These are phyloP conservation scores for Xylariomycetidae sp. DNA, from an alignment of 2,329 filamentous ascomycete genomes.

Conservation along the genomic window DNA sequence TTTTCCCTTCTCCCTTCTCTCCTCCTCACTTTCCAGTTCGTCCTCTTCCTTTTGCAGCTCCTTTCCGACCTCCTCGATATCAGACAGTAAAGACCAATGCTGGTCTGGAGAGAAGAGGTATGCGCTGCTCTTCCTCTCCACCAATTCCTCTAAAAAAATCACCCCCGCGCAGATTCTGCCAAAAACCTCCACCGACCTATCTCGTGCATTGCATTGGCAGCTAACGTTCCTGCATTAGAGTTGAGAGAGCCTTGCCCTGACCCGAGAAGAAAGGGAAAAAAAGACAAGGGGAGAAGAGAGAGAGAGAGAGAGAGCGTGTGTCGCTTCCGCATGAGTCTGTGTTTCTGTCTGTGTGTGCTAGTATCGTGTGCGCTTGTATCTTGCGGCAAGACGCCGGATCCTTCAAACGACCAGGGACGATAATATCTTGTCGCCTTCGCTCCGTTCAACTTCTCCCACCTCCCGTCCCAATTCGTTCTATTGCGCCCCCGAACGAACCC, in stretches of 20 bases:
- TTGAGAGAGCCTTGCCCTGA: slow-evolving; percentile 15
- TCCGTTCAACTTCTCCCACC: no score
- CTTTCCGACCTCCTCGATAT: slow-evolving; percentile 32
- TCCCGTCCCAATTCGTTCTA: no score
- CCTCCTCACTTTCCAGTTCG: slow-evolving; percentile 29
- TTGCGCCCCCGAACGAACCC: no score
- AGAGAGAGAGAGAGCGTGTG: slow-evolving; percentile 4
- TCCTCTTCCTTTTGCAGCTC: slow-evolving; percentile 29
- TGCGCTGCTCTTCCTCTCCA: no score
- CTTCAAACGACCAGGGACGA: slow-evolving; percentile 19
- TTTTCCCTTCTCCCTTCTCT: slow-evolving; percentile 26
- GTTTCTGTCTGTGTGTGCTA: slow-evolving; percentile 12
- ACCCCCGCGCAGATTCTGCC: no score
- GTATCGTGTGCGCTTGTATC: slow-evolving; percentile 9
- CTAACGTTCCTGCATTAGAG: slow-evolving; percentile 24
- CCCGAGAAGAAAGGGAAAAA: slow-evolving; percentile 8
- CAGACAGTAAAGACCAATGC: slow-evolving; percentile 20
- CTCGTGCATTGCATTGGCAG: slow-evolving; percentile 16
- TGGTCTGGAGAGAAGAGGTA: slow-evolving; percentile 29
- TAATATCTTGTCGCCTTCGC: slow-evolving; percentile 13
- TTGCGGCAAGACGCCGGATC: slow-evolving; percentile 10
- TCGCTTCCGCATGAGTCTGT: slow-evolving; percentile 1
- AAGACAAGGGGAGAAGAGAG: slow-evolving; percentile 5
- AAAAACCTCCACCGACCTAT: slow-evolving; percentile 16
- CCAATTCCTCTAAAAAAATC: no score